Evolutionary conservation across 768 basidiomycete species (phyloP), one percentile per base, ranked within the genome.

Genomic region (Naganishia vaughanmartiniae): DNA sequence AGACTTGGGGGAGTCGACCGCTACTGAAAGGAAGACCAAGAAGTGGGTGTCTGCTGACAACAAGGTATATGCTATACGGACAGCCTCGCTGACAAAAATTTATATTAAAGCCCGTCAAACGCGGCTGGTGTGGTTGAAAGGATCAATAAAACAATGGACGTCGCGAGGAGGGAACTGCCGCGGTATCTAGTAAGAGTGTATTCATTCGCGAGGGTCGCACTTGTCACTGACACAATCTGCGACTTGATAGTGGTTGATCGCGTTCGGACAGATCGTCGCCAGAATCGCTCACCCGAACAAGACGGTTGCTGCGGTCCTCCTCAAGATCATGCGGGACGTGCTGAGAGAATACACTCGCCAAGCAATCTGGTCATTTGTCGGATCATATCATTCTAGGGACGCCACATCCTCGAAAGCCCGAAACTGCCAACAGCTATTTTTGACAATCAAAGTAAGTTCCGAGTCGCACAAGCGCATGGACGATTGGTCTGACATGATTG

Each of bases 191-290:
- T 88, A 66, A 70, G 83, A 63, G 28, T 24, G 33, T 34, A 34
- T 21, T 10, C 6, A 51, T 3, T 46, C 14, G 14, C 15, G n/a
- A 26, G 24, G 12, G n/a, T 21, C 5, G n/a, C 24, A 26, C 5
- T 1, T 9, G 11, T 28, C 70, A 51, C 28, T 63, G 14, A 15
- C 54, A 14, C 66, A 31, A 54, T 74, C 7, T 39, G 11, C 56
- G 31, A 39, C 30, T 54, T 55, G 46, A 0, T 69, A 98, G 93
- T 98, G 95, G 93, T 90, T 88, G 74, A 93, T 90, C 0, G 94
- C 93, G 0, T 94, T 97, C 73, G 93, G 94, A 3, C 96, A 98
- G 84, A 91, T 98, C 65, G 92, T 94, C 17, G 98, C 95, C 17
- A 87, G 96, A 10, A 89, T 99, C 36, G 90, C 89, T 15, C 91